phyloP scores from a whole-genome alignment of 306 rosid genomes.

The Rosa lucieae region DNA sequence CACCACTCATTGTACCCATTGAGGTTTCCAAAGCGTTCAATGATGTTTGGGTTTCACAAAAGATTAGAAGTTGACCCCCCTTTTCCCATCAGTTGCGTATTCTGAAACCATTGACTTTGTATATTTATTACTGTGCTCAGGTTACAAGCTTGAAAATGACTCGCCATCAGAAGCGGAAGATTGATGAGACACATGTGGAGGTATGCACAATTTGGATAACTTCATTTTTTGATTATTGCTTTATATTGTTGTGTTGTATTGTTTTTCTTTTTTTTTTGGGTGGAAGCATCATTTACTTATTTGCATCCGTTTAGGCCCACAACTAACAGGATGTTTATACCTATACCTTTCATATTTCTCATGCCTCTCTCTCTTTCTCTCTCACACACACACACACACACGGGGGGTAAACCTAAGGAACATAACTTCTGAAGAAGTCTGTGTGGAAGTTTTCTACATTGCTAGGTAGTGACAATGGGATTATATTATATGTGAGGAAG shows the following conservation, averaged over 20 bases:
- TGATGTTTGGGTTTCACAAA: not conserved
- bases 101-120: not conserved
- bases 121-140: slow-evolving; percentile 35
- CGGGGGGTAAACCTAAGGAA: not conserved
- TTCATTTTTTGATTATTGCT: not conserved
- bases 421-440: not conserved
- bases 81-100: not conserved
- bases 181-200: slow-evolving; percentile 98
- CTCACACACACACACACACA: not conserved
- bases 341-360: not conserved
- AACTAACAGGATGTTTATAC: not conserved
- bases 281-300: not conserved
- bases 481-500: not conserved
- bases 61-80: not conserved
- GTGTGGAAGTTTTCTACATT: not conserved
- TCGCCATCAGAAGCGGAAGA: slow-evolving; percentile 97
- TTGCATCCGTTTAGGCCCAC: not conserved
- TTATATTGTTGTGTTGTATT: not conserved
- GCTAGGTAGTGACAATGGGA: not conserved
- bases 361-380: not conserved
- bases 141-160: slow-evolving; percentile 98
- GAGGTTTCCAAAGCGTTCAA: not conserved
- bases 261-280: not conserved
- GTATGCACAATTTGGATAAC: slow-evolving; percentile 35
- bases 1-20: not conserved